Percentiles rank a stretch among this genome's conserved stretches.
phyloP scores from a whole-genome alignment of 768 basidiomycete species.

The Stropharia rugosoannulata region DNA sequence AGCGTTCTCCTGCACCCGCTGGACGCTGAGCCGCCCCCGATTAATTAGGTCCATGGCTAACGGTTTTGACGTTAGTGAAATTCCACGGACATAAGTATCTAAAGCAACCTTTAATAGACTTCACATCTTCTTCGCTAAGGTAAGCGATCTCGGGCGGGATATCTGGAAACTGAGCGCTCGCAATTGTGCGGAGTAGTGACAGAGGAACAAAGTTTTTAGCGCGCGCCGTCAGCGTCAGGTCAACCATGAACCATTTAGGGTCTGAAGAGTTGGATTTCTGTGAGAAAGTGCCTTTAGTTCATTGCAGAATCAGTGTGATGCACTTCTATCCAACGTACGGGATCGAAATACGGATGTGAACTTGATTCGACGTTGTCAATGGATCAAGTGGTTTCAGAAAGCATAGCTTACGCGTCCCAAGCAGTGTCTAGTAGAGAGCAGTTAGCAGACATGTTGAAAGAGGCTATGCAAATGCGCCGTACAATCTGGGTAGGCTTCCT shows the following conservation, averaged over 20 bases:
- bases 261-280: slow-evolving; percentile 77
- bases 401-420: slow-evolving; percentile 71
- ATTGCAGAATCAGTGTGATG: not conserved
- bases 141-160: slow-evolving; percentile 62
- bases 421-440: slow-evolving; percentile 64
- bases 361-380: slow-evolving; percentile 18
- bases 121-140: slow-evolving; percentile 58
- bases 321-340: slow-evolving; percentile 38
- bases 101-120: slow-evolving; percentile 54
- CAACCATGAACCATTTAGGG: slow-evolving; percentile 95
- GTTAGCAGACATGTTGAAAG: not conserved
- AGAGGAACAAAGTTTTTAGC: slow-evolving; percentile 77
- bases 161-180: slow-evolving; percentile 32
- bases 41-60: slow-evolving; percentile 78
- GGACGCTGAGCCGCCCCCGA: slow-evolving; percentile 85
- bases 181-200: slow-evolving; percentile 67
- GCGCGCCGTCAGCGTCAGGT: slow-evolving; percentile 65
- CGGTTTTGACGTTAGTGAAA: not conserved
- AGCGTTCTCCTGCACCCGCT: slow-evolving; percentile 66
- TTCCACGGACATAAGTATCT: not conserved
- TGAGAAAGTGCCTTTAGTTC: not conserved
- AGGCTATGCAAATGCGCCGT: slow-evolving; percentile 26
- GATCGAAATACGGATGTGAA: slow-evolving; percentile 79
- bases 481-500: slow-evolving; percentile 91
- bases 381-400: not conserved